These are phyloP conservation scores for Boletus mariae DNA, from an alignment of 1,284 basidiomycete genomes.

Conservation along the genomic window DNA sequence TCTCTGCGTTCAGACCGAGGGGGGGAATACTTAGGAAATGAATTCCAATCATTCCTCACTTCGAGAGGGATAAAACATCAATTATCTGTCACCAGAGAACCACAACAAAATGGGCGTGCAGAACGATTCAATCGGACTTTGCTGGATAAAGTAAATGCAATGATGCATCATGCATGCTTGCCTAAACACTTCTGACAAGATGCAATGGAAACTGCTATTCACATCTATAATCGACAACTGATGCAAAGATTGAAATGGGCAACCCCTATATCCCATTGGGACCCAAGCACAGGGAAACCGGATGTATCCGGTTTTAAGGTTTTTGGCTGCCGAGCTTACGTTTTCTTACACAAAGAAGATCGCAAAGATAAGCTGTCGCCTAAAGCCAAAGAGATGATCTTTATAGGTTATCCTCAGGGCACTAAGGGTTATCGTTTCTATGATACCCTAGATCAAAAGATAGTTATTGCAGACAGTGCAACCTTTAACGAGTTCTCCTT, in stretches of 20 bases:
- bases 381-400: neutral
- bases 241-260: neutral
- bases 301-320: neutral
- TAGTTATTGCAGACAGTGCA: too few species aligned
- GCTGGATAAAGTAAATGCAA: neutral
- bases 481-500: too few species aligned
- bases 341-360: neutral
- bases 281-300: neutral
- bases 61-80: neutral
- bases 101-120: too few species aligned
- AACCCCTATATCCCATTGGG: neutral
- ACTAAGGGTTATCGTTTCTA: neutral
- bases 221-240: neutral
- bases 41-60: neutral
- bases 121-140: neutral
- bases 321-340: neutral
- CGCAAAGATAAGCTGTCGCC: neutral
- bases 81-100: too few species aligned
- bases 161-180: neutral
- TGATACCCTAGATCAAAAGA: neutral
- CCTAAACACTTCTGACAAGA: neutral
- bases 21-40: neutral
- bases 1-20: neutral
- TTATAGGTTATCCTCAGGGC: neutral
- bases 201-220: neutral